Evolutionary conservation across 257 asterid species (phyloP).

Genomic region (Solanum pimpinellifolium): DNA sequence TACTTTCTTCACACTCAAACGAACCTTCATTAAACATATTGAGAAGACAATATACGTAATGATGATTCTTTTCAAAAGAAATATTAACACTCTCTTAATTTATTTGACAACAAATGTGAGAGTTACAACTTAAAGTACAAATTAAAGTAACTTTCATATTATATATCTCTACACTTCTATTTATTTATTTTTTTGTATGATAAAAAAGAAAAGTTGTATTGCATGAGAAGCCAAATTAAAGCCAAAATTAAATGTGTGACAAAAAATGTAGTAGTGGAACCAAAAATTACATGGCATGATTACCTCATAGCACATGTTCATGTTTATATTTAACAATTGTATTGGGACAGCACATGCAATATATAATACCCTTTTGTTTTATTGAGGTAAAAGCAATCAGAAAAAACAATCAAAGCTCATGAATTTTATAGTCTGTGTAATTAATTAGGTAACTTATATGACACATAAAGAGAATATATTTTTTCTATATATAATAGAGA

Average conservation of each 20-base stretch:
- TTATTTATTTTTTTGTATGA: not conserved
- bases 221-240: not conserved
- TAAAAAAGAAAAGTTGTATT: not conserved
- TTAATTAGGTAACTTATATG: not conserved
- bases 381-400: not conserved
- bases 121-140: not conserved
- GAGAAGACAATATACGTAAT: not conserved
- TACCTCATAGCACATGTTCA: not conserved
- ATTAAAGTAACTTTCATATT: not conserved
- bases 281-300: not conserved
- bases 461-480: not conserved
- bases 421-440: not conserved
- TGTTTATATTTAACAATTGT: not conserved
- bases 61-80: not conserved
- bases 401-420: not conserved
- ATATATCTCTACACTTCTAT: not conserved
- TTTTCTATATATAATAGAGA: not conserved
- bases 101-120: not conserved
- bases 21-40: not conserved
- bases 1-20: not conserved
- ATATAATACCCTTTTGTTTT: not conserved
- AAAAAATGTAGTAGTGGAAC: not conserved
- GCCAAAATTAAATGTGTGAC: not conserved
- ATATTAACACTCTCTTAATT: not conserved
- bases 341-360: not conserved